Conservation (phyloP, 176 grass and related monocot genomes). For the Rhynchospora tenuis region DNA sequence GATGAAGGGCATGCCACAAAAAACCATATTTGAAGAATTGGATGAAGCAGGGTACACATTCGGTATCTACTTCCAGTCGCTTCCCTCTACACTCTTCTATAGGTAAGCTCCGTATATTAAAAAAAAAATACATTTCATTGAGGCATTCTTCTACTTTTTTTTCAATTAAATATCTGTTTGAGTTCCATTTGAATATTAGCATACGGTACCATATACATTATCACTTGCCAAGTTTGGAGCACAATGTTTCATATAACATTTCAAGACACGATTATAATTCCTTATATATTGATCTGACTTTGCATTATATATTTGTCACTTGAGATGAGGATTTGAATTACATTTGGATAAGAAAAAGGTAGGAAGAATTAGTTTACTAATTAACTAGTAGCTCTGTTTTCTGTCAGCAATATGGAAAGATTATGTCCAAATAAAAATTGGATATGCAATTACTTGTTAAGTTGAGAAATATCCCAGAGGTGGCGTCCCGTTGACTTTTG, state of each 20-base stretch:
- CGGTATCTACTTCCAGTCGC: constrained; percentile 78
- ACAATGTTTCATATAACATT: too few relatives aligned
- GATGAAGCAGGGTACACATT: constrained; percentile 56
- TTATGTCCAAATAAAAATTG: background rate
- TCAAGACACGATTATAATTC: background rate
- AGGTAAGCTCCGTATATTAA: constrained; percentile 8
- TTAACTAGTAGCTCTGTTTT: background rate
- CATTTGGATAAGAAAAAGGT: background rate
- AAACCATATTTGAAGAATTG: constrained; percentile 76
- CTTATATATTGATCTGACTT: background rate
- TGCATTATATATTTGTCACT: background rate
- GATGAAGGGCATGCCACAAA: constrained; percentile 46
- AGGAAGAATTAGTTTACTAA: background rate
- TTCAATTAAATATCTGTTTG: too few relatives aligned
- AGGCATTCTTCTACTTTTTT: background rate
- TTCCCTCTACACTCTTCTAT: constrained; percentile 62
- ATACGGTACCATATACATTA: too few relatives aligned
- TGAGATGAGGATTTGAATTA: background rate
- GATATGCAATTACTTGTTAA: background rate
- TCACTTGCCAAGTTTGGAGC: too few relatives aligned
- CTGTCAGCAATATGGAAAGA: background rate
- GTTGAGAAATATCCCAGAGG: background rate
- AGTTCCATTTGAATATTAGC: background rate
- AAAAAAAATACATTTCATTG: too few relatives aligned
- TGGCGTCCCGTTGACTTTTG: background rate